Percentiles rank a stretch among this genome's conserved stretches.
Conservation (phyloP, 305 asterid genomes). For the Ajuga reptans region DNA sequence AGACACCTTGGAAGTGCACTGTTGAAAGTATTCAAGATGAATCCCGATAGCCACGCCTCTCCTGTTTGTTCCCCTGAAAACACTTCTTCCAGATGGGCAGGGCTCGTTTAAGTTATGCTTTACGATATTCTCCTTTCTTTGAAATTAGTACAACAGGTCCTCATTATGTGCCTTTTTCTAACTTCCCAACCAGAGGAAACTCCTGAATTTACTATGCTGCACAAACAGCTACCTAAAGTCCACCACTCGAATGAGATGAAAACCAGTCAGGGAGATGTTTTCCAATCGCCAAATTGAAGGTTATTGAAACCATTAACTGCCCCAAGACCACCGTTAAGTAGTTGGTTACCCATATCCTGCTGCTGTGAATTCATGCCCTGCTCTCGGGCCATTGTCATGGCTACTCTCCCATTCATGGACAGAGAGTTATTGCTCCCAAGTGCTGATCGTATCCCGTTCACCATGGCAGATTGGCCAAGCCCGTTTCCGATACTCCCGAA, state of each 20-base stretch:
- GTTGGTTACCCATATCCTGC: constrained; percentile 71
- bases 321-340: constrained; percentile 73
- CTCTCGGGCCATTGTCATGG: constrained; percentile 61
- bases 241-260: constrained; percentile 15
- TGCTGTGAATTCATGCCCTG: constrained; percentile 69
- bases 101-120: constrained; percentile 30
- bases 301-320: constrained; percentile 67
- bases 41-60: constrained; percentile 14
- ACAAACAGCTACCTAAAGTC: constrained; percentile 33
- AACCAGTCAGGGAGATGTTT: constrained; percentile 46
- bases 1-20: constrained; percentile 20
- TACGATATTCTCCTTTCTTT: constrained; percentile 14
- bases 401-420: constrained; percentile 68
- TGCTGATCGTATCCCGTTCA: constrained; percentile 58
- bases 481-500: constrained; percentile 53
- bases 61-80: constrained; percentile 31
- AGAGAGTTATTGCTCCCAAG: constrained; percentile 50
- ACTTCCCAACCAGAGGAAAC: constrained; percentile 27
- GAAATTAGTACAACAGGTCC: neutral
- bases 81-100: constrained; percentile 34
- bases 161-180: constrained; percentile 12
- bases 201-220: constrained; percentile 31
- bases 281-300: constrained; percentile 72
- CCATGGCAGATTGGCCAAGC: constrained; percentile 60
- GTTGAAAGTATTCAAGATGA: neutral